Percentiles rank a stretch among this genome's conserved stretches.
Conservation (phyloP, 1,284 basidiomycete genomes). For the Sanguinoderma infundibulare region DNA sequence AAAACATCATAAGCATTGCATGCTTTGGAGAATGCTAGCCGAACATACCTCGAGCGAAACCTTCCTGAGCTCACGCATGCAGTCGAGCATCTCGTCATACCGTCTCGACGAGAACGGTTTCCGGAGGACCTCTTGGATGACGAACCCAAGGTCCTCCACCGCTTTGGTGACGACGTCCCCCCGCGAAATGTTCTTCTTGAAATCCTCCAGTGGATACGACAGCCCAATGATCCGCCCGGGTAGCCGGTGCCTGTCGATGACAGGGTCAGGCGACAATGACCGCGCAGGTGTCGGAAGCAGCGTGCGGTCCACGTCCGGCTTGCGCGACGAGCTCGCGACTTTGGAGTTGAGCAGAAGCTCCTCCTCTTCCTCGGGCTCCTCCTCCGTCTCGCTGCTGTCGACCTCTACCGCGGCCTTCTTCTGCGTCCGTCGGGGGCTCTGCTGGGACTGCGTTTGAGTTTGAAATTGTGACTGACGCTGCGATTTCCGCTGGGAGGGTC, state of each 20-base stretch:
- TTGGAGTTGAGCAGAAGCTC: slow-evolving; percentile 37
- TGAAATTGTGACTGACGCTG: slow-evolving; percentile 15
- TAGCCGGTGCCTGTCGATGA: slow-evolving; percentile 45
- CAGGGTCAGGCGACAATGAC: slow-evolving; percentile 48
- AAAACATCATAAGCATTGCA: neutral
- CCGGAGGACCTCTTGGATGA: slow-evolving; percentile 72
- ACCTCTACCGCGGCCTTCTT: slow-evolving; percentile 33
- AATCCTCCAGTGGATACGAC: slow-evolving; percentile 77
- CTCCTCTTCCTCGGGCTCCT: slow-evolving; percentile 30
- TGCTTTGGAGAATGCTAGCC: neutral
- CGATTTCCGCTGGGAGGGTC: slow-evolving; percentile 22
- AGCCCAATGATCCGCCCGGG: slow-evolving; percentile 73
- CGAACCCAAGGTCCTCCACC: slow-evolving; percentile 74
- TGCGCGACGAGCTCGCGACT: slow-evolving; percentile 27
- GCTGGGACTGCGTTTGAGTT: slow-evolving; percentile 9
- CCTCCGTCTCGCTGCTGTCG: slow-evolving; percentile 31
- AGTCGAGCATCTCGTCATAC: slow-evolving; percentile 71
- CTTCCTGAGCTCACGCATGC: slow-evolving; percentile 68
- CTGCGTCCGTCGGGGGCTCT: slow-evolving; percentile 2
- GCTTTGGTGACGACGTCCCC: slow-evolving; percentile 85
- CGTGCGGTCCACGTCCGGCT: slow-evolving; percentile 16
- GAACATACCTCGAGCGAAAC: slow-evolving; percentile 62
- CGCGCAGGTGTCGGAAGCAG: slow-evolving; percentile 43
- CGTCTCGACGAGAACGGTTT: slow-evolving; percentile 73
- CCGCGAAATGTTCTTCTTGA: slow-evolving; percentile 65